Evolutionary conservation across 1,284 basidiomycete genomes (phyloP).

Genomic region (Stygiomarasmius scandens): DNA sequence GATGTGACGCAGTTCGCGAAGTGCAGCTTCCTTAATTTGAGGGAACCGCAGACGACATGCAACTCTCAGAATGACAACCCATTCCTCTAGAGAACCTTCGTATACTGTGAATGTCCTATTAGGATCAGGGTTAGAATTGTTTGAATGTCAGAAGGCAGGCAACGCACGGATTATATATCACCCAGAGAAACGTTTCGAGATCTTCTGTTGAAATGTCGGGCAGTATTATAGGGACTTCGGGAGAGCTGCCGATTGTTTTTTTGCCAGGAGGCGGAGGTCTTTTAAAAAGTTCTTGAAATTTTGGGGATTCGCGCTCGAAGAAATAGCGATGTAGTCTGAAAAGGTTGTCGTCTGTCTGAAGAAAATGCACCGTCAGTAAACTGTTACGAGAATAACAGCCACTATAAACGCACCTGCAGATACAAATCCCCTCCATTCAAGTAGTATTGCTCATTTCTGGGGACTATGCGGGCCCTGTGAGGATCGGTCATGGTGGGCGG

Average conservation of each 20-base stretch:
- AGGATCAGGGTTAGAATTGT: not conserved
- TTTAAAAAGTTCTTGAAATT: conserved; percentile 49
- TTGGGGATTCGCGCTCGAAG: conserved; percentile 58
- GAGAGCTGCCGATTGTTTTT: conserved; percentile 40
- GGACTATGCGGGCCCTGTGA: conserved; percentile 21
- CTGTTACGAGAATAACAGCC: conserved; percentile 1
- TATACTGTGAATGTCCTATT: conserved; percentile 58
- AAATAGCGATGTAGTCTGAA: conserved; percentile 58
- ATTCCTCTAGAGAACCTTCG: conserved; percentile 50
- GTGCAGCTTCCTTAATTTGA: conserved; percentile 49
- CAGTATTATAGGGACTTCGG: conserved; percentile 37
- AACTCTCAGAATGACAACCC: conserved; percentile 53
- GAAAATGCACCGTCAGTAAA: conserved; percentile 13
- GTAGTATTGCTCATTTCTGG: conserved; percentile 48
- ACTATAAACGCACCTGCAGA: conserved; percentile 46
- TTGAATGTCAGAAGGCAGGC: not conserved
- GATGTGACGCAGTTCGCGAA: conserved; percentile 50
- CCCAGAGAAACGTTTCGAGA: conserved; percentile 59
- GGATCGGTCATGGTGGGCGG: conserved; percentile 22
- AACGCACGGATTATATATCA: conserved; percentile 68
- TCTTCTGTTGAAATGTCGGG: conserved; percentile 49
- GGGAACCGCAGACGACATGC: conserved; percentile 52
- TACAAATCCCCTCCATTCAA: conserved; percentile 56
- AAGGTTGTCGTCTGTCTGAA: conserved; percentile 48
- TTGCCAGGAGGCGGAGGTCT: conserved; percentile 36